Conservation (phyloP, 2,329 filamentous ascomycete species). For the Botrytis porri region DNA sequence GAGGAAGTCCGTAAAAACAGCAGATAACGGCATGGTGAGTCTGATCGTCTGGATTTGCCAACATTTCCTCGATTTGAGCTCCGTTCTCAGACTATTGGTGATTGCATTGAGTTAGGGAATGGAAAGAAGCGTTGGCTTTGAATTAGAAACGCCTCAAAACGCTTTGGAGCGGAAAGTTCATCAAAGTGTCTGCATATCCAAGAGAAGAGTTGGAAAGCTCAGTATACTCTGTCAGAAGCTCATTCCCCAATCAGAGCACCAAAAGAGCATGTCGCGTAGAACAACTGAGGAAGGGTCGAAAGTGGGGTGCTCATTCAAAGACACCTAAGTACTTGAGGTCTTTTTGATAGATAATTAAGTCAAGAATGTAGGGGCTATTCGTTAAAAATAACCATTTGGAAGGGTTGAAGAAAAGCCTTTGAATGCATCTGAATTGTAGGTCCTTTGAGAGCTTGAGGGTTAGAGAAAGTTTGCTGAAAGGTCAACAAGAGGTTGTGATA, state of each 20-base stretch:
- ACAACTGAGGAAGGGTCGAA: neutral
- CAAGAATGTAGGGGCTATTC: neutral
- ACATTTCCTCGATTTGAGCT: neutral
- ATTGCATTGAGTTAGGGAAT: neutral
- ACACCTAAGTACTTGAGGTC: neutral
- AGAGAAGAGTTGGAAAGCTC: neutral
- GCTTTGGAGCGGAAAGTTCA: neutral
- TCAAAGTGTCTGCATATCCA: neutral
- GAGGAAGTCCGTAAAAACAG: neutral
- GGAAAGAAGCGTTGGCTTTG: neutral
- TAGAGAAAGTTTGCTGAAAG: neutral
- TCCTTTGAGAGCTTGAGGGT: neutral
- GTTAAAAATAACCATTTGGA: neutral
- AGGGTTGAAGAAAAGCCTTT: accelerated
- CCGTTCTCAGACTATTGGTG: neutral
- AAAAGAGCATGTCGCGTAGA: neutral
- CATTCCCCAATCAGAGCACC: neutral
- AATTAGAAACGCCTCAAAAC: neutral
- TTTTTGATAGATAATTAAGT: neutral
- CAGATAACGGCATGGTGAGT: neutral
- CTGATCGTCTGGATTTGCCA: neutral
- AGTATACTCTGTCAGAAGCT: neutral
- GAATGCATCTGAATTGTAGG: neutral
- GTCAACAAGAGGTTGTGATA: neutral
- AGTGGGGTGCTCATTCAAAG: neutral